A percentile compares a stretch with the other conserved stretches of the same genome.
Conservation (phyloP, 441 rosid species). For the Pelargonium myrrhifolium region DNA sequence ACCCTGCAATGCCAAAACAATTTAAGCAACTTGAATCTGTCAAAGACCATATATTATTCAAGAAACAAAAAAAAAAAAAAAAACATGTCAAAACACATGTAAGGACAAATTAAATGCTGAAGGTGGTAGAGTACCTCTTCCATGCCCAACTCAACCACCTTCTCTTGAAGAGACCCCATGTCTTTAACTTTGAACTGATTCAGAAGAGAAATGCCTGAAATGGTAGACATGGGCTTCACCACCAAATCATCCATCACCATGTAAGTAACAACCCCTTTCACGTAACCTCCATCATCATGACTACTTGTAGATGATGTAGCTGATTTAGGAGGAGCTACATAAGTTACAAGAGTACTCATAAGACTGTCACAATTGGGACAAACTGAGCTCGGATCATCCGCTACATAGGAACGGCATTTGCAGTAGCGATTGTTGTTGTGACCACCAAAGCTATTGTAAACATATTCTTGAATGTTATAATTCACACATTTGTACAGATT, state of each 20-base stretch:
- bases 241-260: conserved; percentile 28
- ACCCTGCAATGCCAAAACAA: neutral
- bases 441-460: too few species aligned
- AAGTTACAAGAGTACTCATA: neutral
- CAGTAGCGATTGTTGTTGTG: too few species aligned
- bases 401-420: too few species aligned
- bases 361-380: neutral
- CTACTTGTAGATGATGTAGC: neutral
- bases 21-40: too few species aligned
- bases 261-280: conserved; percentile 25
- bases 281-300: conserved; percentile 22
- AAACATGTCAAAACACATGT: neutral
- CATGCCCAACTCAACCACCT: conserved; percentile 12
- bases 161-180: conserved; percentile 16
- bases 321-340: neutral
- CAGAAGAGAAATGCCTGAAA: conserved; percentile 16
- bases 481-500: neutral
- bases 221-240: conserved; percentile 27
- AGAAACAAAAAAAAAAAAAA: neutral
- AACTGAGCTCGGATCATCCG: neutral
- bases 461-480: neutral
- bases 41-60: too few species aligned
- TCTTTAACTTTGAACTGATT: conserved; percentile 20
- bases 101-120: too few species aligned
- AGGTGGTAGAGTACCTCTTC: conserved; percentile 10